Base-by-base conservation (phyloP, 2,329 filamentous ascomycete species). In the Aspergillus tanneri region DNA sequence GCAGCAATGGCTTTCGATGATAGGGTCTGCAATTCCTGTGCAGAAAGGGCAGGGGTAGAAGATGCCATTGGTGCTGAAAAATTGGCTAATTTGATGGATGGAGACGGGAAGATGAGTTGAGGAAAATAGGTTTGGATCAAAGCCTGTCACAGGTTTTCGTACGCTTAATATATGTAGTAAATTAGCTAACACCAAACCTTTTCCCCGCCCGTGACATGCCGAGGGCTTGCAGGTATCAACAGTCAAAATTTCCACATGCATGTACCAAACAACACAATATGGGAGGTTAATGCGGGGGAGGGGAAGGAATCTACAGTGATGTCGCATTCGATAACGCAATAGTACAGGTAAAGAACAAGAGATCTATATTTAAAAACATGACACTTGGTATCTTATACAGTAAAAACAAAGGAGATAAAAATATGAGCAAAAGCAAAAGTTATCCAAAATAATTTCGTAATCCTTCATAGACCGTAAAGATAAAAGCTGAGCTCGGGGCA, bases 401-500 rank as follows among this genome's bases (percentile, higher is more conserved):
- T 12, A 34, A 43, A 16, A 32, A 21, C 10, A 37, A 46, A 30
- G 16, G 44, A 41, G 5, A 24, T n/a, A 23, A 43, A 40, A 46
- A n/a, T 6, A 34, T 18, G 30, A 10, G 34, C 18, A 39, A 25
- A 27, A 34, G 35, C 10, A 47, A 46, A 27, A 19, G 14, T 61
- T 49, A 76, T 54, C 66, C 68, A 62, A 93, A 79, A 58, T 83
- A 75, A 54, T 77, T 79, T 73, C 90, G 90, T 68, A 99, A 70
- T 11, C 85, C 87, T 71, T 97, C 93, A 66, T 91, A 97, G 52
- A 97, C 84, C 53, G 93, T 91, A 64, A 99, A 99, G 52, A 99
- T 99, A 64, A 97, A 90, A 6, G 93, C 93, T n/a, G 91, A 96
- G 69, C 91, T 96, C 2, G 93, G 93, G 24, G 90, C 91, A 27